These are phyloP conservation scores for Withania somnifera DNA, from an alignment of 305 asterid species.

Conservation along the genomic window DNA sequence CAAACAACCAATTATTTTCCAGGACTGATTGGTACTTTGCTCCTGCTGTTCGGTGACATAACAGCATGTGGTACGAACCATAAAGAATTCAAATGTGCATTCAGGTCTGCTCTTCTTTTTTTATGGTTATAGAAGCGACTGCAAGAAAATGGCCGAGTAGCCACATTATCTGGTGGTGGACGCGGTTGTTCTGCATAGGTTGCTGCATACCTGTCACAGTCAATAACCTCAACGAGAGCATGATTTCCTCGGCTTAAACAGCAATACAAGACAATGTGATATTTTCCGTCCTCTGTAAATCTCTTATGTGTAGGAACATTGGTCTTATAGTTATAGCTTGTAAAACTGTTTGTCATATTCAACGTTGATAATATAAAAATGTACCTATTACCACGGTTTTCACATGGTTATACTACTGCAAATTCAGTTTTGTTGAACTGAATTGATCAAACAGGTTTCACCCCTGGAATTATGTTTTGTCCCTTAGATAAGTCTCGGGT, in stretches of 20 bases:
- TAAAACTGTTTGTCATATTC: not conserved
- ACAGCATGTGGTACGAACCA: slow-evolving; percentile 9
- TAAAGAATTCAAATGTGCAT: slow-evolving; percentile 22
- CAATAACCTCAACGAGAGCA: not conserved
- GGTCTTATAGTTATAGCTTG: not conserved
- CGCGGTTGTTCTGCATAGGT: slow-evolving; percentile 17
- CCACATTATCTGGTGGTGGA: slow-evolving; percentile 16
- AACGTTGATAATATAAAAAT: not conserved
- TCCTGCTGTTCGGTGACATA: slow-evolving; percentile 21
- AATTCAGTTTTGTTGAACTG: not conserved
- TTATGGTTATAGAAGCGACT: slow-evolving; percentile 24
- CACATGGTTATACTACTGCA: not conserved
- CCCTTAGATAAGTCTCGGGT: not conserved
- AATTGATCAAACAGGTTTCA: too few species aligned
- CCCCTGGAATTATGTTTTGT: too few species aligned
- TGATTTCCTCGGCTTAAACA: not conserved
- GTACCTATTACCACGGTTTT: not conserved
- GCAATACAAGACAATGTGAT: not conserved
- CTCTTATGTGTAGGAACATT: not conserved
- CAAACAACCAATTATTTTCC: slow-evolving; percentile 18
- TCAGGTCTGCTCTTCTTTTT: slow-evolving; percentile 23
- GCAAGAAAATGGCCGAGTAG: slow-evolving; percentile 12
- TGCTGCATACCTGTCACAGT: not conserved
- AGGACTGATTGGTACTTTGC: slow-evolving; percentile 37
- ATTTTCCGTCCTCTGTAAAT: not conserved